Percentiles rank a stretch among this genome's conserved stretches.
Evolutionary conservation across 208 protist species (phyloP).

Genomic region (Perkinsela sp.): DNA sequence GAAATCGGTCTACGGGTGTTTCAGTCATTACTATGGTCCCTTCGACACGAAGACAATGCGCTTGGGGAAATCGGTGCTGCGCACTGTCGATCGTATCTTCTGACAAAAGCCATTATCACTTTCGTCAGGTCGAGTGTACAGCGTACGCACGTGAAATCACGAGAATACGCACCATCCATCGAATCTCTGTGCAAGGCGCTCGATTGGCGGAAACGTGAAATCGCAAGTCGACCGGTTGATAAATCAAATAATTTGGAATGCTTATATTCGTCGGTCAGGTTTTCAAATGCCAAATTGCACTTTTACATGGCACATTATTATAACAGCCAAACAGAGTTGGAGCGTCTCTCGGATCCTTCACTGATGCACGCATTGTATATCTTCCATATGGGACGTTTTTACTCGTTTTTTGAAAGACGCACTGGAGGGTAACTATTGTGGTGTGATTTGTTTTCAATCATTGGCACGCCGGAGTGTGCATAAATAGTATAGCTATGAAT

Average conservation of each 20-base stretch:
- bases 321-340: too few relatives aligned
- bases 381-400: too few relatives aligned
- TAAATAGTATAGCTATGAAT: too few relatives aligned
- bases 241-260: neutral
- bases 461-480: too few relatives aligned
- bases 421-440: too few relatives aligned
- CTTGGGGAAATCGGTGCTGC: neutral
- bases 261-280: neutral
- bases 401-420: too few relatives aligned
- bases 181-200: neutral
- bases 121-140: neutral
- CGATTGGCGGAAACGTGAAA: neutral
- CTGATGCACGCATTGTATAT: too few relatives aligned
- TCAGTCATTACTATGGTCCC: neutral
- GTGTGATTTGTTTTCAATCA: too few relatives aligned
- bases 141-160: neutral
- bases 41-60: neutral
- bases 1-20: neutral
- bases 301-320: neutral
- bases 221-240: neutral
- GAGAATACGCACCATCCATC: too few relatives aligned
- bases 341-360: too few relatives aligned
- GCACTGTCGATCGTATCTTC: neutral
- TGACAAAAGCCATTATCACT: neutral
- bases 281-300: neutral